These are phyloP conservation scores for Elaeagnus macrophylla DNA, from an alignment of 306 rosid genomes.

Conservation along the genomic window DNA sequence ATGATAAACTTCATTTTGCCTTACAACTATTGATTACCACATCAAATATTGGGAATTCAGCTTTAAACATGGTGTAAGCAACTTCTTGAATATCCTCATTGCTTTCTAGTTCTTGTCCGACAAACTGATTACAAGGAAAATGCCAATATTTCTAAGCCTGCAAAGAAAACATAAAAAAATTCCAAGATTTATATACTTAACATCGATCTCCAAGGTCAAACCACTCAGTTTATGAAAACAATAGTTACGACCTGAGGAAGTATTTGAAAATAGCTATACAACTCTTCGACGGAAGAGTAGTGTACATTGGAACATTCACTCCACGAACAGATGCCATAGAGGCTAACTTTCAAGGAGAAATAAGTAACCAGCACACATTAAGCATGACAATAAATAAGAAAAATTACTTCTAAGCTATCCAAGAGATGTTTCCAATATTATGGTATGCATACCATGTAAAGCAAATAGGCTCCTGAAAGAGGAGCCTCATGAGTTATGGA, in stretches of 20 bases:
- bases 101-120: slow-evolving; percentile 76
- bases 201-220: too few relatives aligned
- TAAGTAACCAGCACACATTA: slow-evolving; percentile 20
- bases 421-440: slow-evolving; percentile 5
- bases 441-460: slow-evolving; percentile 65
- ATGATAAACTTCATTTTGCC: slow-evolving; percentile 22
- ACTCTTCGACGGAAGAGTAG: too few relatives aligned
- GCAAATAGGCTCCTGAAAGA: slow-evolving; percentile 76
- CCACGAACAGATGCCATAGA: slow-evolving; percentile 97
- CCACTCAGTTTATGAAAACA: background rate
- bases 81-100: slow-evolving; percentile 65
- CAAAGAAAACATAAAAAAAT: background rate
- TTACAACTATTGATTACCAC: slow-evolving; percentile 43
- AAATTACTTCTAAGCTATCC: background rate
- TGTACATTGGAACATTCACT: slow-evolving; percentile 98
- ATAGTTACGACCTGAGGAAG: too few relatives aligned
- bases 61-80: slow-evolving; percentile 74
- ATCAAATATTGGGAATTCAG: slow-evolving; percentile 78
- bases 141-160: slow-evolving; percentile 85
- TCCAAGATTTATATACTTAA: too few relatives aligned
- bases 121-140: slow-evolving; percentile 97
- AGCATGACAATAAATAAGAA: background rate
- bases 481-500: too few relatives aligned
- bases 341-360: slow-evolving; percentile 71
- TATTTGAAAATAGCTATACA: too few relatives aligned